Evolutionary conservation across 1,284 basidiomycete genomes (phyloP).

Genomic region (Sparassis latifolia): DNA sequence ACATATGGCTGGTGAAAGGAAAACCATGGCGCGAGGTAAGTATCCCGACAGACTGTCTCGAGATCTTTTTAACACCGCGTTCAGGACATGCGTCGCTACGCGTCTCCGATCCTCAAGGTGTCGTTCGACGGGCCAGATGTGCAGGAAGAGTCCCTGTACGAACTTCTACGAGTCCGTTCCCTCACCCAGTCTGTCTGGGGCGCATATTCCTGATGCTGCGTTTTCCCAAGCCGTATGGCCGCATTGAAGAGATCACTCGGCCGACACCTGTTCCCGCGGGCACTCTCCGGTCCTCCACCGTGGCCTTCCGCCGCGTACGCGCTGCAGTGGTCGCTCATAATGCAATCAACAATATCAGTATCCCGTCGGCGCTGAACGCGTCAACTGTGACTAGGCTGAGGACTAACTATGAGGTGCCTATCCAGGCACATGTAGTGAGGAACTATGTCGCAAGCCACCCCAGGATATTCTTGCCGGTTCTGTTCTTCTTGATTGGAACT

Average conservation of each 20-base stretch:
- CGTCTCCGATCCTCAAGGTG: constrained; percentile 68
- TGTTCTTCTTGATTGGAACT: constrained; percentile 85
- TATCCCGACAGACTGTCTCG: constrained; percentile 1
- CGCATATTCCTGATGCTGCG: constrained; percentile 3
- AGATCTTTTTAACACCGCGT: not conserved
- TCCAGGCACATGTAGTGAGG: constrained; percentile 74
- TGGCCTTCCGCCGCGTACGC: constrained; percentile 58
- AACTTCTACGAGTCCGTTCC: constrained; percentile 52
- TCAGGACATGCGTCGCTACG: constrained; percentile 82
- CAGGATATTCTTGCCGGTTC: constrained; percentile 76
- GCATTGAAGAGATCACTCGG: constrained; percentile 62
- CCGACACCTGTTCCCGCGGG: constrained; percentile 63
- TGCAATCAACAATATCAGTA: constrained; percentile 68
- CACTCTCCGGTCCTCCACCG: constrained; percentile 55
- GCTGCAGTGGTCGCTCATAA: constrained; percentile 83
- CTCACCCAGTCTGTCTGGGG: not conserved
- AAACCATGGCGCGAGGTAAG: constrained; percentile 79
- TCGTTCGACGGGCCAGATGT: constrained; percentile 85
- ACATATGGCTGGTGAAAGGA: constrained; percentile 78
- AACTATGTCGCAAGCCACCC: constrained; percentile 87
- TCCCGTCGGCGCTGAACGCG: constrained; percentile 24
- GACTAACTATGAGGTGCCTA: constrained; percentile 64
- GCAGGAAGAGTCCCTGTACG: constrained; percentile 70
- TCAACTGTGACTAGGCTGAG: constrained; percentile 50
- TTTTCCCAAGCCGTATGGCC: constrained; percentile 69